Percentiles rank a stretch among this genome's conserved stretches.
Conservation (phyloP, 2,329 filamentous ascomycete genomes). For the Penicillium corylophilum region DNA sequence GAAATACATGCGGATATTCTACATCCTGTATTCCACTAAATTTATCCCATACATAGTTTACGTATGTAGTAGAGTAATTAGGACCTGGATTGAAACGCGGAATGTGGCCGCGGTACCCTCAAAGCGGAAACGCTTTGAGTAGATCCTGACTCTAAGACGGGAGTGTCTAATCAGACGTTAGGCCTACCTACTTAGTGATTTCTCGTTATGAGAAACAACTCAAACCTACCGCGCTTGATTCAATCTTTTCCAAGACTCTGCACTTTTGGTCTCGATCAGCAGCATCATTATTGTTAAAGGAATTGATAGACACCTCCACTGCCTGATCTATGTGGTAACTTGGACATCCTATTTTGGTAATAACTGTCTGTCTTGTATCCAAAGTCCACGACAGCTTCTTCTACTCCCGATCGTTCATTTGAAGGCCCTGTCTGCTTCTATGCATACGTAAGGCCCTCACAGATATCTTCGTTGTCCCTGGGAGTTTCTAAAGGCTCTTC, state of each 20-base stretch:
- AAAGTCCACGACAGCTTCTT: too few species aligned
- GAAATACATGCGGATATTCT: slow-evolving; percentile 8
- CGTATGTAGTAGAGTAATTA: slow-evolving; percentile 1
- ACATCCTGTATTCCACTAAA: slow-evolving; percentile 3
- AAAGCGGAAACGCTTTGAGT: slow-evolving; percentile 1
- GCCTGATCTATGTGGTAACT: too few species aligned
- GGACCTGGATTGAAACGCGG: background rate
- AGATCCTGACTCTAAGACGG: background rate
- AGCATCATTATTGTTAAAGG: background rate
- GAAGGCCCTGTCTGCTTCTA: too few species aligned
- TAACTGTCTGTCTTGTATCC: too few species aligned
- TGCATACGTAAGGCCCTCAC: too few species aligned
- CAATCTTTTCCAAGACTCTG: background rate
- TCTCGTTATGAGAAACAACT: background rate
- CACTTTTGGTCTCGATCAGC: background rate
- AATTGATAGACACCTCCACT: too few species aligned
- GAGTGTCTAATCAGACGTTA: background rate
- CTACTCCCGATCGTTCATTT: too few species aligned
- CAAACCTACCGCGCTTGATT: background rate
- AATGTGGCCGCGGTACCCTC: background rate
- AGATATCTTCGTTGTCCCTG: too few species aligned
- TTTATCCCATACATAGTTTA: background rate
- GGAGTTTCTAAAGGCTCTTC: too few species aligned
- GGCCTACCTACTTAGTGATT: background rate
- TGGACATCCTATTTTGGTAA: too few species aligned